Evolutionary conservation across 257 asterid species (phyloP).

Genomic region (Buddleja alternifolia): DNA sequence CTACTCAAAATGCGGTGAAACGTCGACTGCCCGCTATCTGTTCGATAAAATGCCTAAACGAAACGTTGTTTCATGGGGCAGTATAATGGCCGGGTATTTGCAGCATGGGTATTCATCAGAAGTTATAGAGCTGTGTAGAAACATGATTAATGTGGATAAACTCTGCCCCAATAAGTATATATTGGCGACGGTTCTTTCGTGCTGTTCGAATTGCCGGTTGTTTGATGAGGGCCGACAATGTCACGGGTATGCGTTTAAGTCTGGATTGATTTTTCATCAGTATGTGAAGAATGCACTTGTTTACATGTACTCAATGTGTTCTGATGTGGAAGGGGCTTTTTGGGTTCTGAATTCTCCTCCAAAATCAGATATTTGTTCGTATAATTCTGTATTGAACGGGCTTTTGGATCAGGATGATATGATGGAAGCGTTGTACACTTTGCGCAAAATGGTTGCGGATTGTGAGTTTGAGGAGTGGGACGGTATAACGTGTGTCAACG

Average conservation of each 20-base stretch:
- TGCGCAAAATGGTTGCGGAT: slow-evolving; percentile 53
- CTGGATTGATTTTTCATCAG: slow-evolving; percentile 66
- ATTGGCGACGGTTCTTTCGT: slow-evolving; percentile 71
- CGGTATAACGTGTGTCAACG: slow-evolving; percentile 55
- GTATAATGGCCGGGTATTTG: slow-evolving; percentile 72
- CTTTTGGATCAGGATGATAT: slow-evolving; percentile 51
- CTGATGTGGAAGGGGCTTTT: slow-evolving; percentile 50
- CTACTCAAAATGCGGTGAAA: slow-evolving; percentile 64
- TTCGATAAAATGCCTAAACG: slow-evolving; percentile 72
- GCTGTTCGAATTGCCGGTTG: slow-evolving; percentile 59
- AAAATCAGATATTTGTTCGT: slow-evolving; percentile 58
- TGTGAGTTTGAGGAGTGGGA: slow-evolving; percentile 59
- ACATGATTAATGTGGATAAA: slow-evolving; percentile 52
- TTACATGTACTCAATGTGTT: slow-evolving; percentile 55
- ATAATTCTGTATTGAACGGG: slow-evolving; percentile 62
- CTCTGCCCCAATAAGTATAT: slow-evolving; percentile 62
- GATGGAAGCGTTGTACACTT: slow-evolving; percentile 48
- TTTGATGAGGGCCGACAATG: slow-evolving; percentile 69
- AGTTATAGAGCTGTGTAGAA: slow-evolving; percentile 50
- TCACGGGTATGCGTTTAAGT: slow-evolving; percentile 72
- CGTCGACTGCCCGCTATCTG: slow-evolving; percentile 55
- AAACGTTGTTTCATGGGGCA: slow-evolving; percentile 77
- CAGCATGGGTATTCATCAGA: slow-evolving; percentile 48
- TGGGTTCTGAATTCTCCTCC: slow-evolving; percentile 53
- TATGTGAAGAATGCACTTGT: slow-evolving; percentile 77